Evolutionary conservation across 345 rosid species (phyloP).

Genomic region (Abelmoschus esculentus): DNA sequence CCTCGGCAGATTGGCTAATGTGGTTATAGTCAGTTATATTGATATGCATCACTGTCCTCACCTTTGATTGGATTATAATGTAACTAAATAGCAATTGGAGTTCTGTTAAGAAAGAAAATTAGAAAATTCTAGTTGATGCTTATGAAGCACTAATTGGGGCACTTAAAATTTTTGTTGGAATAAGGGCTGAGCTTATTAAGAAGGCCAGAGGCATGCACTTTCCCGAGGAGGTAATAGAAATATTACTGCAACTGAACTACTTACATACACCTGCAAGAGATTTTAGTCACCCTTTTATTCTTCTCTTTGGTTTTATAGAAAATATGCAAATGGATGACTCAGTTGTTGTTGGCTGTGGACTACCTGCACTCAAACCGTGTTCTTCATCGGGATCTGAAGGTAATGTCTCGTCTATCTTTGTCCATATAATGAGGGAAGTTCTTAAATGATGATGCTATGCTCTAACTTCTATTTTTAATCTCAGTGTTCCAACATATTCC

Average conservation of each 20-base stretch:
- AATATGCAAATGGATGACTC: conserved; percentile 92
- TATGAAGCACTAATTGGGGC: neutral
- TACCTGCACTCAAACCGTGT: conserved; percentile 95
- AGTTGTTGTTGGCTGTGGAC: conserved; percentile 85
- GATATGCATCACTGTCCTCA: neutral
- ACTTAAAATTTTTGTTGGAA: conserved; percentile 7
- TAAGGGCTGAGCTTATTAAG: conserved; percentile 76
- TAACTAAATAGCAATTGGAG: neutral
- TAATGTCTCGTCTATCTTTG: conserved; percentile 15
- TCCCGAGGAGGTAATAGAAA: conserved; percentile 68
- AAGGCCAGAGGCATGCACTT: conserved; percentile 76
- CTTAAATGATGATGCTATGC: conserved; percentile 18
- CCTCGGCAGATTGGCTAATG: neutral
- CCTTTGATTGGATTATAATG: neutral
- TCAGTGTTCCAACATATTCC: conserved; percentile 97
- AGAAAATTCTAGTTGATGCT: neutral
- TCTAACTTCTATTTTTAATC: conserved; percentile 17
- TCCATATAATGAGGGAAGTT: neutral
- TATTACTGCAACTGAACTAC: conserved; percentile 7
- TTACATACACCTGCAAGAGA: neutral
- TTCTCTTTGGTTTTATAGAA: conserved; percentile 41
- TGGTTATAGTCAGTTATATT: neutral
- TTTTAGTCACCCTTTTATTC: neutral
- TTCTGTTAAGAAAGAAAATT: neutral
- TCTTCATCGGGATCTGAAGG: conserved; percentile 93